Conservation (phyloP, 176 grass and related monocot species). For the Thalia dealbata region DNA sequence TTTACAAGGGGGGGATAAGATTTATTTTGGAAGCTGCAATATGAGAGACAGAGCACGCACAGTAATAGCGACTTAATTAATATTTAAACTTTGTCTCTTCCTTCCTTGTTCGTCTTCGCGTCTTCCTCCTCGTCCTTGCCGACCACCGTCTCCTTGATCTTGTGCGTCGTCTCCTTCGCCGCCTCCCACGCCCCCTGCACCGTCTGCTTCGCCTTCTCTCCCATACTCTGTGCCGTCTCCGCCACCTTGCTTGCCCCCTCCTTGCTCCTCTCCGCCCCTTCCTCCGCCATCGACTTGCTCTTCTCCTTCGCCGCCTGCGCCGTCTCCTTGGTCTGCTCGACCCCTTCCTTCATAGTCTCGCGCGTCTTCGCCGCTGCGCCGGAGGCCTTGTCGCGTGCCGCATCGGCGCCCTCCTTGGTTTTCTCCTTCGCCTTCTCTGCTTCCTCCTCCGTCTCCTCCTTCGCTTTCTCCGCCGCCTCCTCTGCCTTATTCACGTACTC, state of each 20-base stretch:
- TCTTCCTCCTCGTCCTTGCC: conserved; percentile 29
- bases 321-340: conserved; percentile 15
- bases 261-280: conserved; percentile 35
- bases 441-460: conserved; percentile 12
- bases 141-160: conserved; percentile 27
- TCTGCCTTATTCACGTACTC: conserved; percentile 25
- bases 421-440: conserved; percentile 4
- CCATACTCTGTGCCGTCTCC: conserved; percentile 32
- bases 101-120: neutral
- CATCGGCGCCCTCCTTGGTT: conserved; percentile 1
- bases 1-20: too few species aligned
- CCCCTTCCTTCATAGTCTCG: conserved; percentile 23
- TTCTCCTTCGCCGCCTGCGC: conserved; percentile 26
- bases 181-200: conserved; percentile 38
- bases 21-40: too few species aligned
- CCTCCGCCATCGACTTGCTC: conserved; percentile 21
- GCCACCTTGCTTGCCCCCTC: conserved; percentile 36
- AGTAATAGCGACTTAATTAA: too few species aligned
- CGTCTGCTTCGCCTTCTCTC: conserved; percentile 45
- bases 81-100: too few species aligned
- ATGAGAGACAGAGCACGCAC: too few species aligned
- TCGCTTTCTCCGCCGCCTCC: conserved; percentile 19
- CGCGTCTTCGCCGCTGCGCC: conserved; percentile 19
- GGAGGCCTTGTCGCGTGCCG: neutral
- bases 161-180: conserved; percentile 39